Percentiles rank a stretch among this genome's conserved stretches.
These are phyloP conservation scores for Vanrija sp. DNA, from an alignment of 1,284 basidiomycete species.

Conservation along the genomic window DNA sequence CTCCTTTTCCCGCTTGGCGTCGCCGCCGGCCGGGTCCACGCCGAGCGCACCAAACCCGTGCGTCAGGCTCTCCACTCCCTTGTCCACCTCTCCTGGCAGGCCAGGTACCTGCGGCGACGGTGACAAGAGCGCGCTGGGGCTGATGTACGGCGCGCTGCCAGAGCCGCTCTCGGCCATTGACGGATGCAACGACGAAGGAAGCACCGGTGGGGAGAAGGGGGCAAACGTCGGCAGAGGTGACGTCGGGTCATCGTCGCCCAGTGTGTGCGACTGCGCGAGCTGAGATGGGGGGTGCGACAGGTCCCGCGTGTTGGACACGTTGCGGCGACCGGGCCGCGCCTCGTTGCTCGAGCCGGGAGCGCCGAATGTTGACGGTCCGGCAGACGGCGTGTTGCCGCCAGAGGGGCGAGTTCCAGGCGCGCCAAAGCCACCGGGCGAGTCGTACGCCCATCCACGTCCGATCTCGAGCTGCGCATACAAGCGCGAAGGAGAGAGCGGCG, in stretches of 20 bases:
- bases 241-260: conserved; percentile 6
- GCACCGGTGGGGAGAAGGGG: conserved; percentile 35
- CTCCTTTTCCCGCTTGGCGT: not conserved
- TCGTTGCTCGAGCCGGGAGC: not conserved
- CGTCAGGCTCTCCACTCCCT: conserved; percentile 4
- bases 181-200: conserved; percentile 17
- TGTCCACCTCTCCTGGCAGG: not conserved
- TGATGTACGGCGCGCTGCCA: conserved; percentile 26
- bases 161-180: conserved; percentile 8
- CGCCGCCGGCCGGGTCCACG: not conserved
- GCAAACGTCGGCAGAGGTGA: conserved; percentile 40
- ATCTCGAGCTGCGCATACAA: conserved; percentile 45
- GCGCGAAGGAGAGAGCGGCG: conserved; percentile 44
- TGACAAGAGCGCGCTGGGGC: conserved; percentile 38
- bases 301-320: conserved; percentile 9
- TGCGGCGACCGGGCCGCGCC: conserved; percentile 2
- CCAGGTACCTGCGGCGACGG: conserved; percentile 16
- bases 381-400: not conserved
- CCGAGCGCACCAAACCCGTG: conserved; percentile 10
- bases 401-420: conserved; percentile 7
- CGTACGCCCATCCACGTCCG: conserved; percentile 15
- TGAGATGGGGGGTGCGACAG: conserved; percentile 4
- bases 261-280: conserved; percentile 8
- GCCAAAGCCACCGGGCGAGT: conserved; percentile 10
- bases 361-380: not conserved